Evolutionary conservation across 148 eudicot genomes (phyloP), one percentile per base, ranked within the genome.

Genomic region (Chenopodium berlandieri): DNA sequence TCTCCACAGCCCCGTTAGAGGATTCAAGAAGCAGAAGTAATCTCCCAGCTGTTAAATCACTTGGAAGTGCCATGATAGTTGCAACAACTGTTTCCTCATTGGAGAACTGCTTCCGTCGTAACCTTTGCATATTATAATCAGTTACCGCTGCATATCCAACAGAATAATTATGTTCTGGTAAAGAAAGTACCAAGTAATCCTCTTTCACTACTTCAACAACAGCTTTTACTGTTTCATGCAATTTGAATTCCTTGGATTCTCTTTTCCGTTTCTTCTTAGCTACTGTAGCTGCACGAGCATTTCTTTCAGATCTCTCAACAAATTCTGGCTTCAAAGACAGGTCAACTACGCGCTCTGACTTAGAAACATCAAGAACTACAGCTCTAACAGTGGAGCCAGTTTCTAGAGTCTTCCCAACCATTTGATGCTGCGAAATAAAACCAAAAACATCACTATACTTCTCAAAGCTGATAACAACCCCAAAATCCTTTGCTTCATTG

Each of bases 101-200:
- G 52, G 80, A 77, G 84, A 87, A 92, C 46, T 88, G 90, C 83
- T 85, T 90, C 44, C 80, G 85, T 80, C 84, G 91, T 23, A 90
- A 83, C 88, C 79, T 92, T 82, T 95, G 98, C 34, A 94, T 91
- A 86, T 95, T 95, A 87, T 92, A 95, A 88, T 95, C 98, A 69
- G 82, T 86, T 19, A 83, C 63, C 25, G 97, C 88, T 52, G 91
- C 90, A 86, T 90, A 93, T 56, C 98, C 98, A 70, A 93, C 73
- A 31, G 92, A 89, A 83, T 73, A 83, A 77, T 90, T 85, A 84
- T 81, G 82, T 34, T 91, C 90, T 20, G 97, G 98, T 75, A 95
- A 77, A 10, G 97, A 95, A 81, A 95, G 84, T 88, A 84, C 99
- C 94, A 96, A 84, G 85, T 96, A 94, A 46, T 87, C 89, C 83